phyloP scores from a whole-genome alignment of 345 rosid species.

The Eucalyptus lansdowneana region DNA sequence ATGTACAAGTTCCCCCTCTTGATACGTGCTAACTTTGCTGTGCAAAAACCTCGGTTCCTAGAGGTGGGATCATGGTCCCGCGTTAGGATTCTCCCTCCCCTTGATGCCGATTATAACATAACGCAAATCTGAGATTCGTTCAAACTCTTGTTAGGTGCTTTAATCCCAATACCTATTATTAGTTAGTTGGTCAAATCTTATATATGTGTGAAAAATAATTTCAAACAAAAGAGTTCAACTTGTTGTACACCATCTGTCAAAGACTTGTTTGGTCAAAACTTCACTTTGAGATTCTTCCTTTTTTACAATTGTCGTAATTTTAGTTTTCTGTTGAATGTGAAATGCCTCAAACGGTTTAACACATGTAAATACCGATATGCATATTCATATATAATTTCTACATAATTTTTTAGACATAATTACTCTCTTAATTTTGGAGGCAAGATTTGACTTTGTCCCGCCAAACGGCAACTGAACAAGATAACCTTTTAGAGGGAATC shows the following conservation, averaged over 20 bases:
- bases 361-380: background rate
- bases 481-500: background rate
- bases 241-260: background rate
- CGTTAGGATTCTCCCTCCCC: background rate
- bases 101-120: rapidly evolving
- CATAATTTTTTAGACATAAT: background rate
- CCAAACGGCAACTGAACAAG: background rate
- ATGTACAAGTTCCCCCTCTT: background rate
- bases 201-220: background rate
- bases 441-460: background rate
- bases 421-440: background rate
- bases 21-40: background rate
- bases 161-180: background rate
- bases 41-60: background rate
- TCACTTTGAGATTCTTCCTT: background rate
- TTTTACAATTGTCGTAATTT: background rate
- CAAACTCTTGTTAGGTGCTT: background rate
- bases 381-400: background rate
- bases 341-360: background rate
- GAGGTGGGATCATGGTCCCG: background rate
- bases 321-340: background rate
- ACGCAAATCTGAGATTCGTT: background rate
- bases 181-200: background rate
- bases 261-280: background rate
- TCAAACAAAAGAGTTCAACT: background rate